These are phyloP conservation scores for Fusarium verrucosum DNA, from an alignment of 2,329 filamentous ascomycete species.

Conservation along the genomic window DNA sequence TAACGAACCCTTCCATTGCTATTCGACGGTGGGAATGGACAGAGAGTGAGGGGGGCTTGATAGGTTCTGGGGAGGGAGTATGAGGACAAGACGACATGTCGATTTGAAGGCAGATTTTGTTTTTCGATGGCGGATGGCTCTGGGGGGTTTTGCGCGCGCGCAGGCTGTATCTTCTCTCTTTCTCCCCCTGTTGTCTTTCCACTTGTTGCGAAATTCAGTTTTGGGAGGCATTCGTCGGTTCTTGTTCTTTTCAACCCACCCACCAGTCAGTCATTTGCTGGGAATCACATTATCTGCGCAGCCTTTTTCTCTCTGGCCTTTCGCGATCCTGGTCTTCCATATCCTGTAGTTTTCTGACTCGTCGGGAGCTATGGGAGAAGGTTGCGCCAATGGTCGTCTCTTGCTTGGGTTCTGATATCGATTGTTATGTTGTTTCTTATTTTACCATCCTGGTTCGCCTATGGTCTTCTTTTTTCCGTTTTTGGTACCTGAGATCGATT, in stretches of 20 bases:
- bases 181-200: constrained; percentile 4
- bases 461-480: constrained; percentile 16
- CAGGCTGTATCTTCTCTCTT: constrained; percentile 38
- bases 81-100: constrained; percentile 13
- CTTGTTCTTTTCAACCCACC: constrained; percentile 11
- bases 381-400: constrained; percentile 10
- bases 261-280: constrained; percentile 8
- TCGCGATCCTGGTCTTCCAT: constrained; percentile 5
- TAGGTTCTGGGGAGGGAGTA: constrained; percentile 26
- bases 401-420: constrained; percentile 34
- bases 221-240: constrained; percentile 16
- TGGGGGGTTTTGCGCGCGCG: constrained; percentile 33
- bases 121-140: constrained; percentile 21
- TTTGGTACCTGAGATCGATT: constrained; percentile 28
- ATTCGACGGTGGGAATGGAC: constrained; percentile 13
- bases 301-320: background rate
- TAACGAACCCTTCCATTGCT: constrained; percentile 11
- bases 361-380: background rate
- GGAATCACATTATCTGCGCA: constrained; percentile 2
- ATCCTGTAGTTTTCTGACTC: constrained; percentile 2
- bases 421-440: constrained; percentile 25
- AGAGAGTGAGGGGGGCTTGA: background rate
- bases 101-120: constrained; percentile 28
- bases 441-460: constrained; percentile 36
- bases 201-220: constrained; percentile 9